These are phyloP conservation scores for Trichoderma sp. DNA, from an alignment of 2,329 filamentous ascomycete species.

Conservation along the genomic window DNA sequence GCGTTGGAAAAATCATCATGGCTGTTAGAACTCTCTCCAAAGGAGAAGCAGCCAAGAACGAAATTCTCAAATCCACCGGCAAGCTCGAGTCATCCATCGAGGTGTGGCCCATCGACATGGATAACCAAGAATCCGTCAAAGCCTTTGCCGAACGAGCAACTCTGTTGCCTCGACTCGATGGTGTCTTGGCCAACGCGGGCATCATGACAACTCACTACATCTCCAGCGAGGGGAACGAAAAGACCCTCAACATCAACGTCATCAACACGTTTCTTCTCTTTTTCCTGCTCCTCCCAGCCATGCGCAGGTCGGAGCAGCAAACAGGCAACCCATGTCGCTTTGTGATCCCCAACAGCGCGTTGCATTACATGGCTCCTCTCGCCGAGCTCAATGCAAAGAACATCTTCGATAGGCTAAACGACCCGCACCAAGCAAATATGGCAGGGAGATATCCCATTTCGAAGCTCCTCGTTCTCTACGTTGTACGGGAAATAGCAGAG, in stretches of 20 bases:
- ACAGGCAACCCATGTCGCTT: constrained; percentile 1
- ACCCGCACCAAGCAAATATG: background rate
- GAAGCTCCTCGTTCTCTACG: background rate
- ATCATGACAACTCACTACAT: background rate
- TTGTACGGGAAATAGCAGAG: background rate
- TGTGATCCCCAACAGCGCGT: background rate
- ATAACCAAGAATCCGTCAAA: constrained; percentile 16
- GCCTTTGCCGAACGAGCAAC: constrained; percentile 11
- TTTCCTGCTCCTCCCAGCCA: constrained; percentile 1
- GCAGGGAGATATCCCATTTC: background rate
- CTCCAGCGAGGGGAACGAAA: constrained; percentile 6
- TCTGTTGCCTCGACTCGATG: constrained; percentile 12
- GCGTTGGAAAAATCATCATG: constrained; percentile 39
- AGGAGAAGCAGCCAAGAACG: constrained; percentile 36
- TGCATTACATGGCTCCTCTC: background rate
- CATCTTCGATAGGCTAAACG: background rate
- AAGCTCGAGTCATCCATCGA: background rate
- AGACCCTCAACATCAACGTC: constrained; percentile 17
- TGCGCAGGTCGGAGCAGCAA: background rate
- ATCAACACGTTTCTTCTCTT: constrained; percentile 18
- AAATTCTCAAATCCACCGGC: constrained; percentile 30
- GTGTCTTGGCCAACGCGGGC: constrained; percentile 17
- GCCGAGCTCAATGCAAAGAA: background rate
- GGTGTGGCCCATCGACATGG: constrained; percentile 22
- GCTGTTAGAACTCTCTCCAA: constrained; percentile 35